phyloP scores from a whole-genome alignment of 2,329 filamentous ascomycete species.

The Curvularia verruculosa region DNA sequence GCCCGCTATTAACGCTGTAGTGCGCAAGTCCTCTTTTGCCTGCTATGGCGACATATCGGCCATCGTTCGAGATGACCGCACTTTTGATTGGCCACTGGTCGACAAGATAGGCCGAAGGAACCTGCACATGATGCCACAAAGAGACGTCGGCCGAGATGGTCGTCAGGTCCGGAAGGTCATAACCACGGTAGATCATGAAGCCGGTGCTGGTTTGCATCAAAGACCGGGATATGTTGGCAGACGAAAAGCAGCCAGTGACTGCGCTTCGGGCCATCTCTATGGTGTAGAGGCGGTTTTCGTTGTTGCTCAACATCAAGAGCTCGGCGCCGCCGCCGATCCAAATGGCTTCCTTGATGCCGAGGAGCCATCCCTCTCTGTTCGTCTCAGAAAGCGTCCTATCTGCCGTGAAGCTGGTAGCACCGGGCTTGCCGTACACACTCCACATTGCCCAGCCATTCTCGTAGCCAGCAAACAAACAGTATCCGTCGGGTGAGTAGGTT shows the following conservation, averaged over 20 bases:
- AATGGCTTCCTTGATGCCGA: conserved; percentile 74
- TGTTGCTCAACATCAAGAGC: conserved; percentile 73
- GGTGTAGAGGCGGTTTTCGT: conserved; percentile 80
- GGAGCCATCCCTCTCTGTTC: conserved; percentile 85
- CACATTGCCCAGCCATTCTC: conserved; percentile 92
- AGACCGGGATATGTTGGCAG: conserved; percentile 87
- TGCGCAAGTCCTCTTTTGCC: conserved; percentile 89
- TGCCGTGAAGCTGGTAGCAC: conserved; percentile 80
- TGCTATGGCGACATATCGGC: conserved; percentile 94
- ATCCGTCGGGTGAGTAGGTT: conserved; percentile 91
- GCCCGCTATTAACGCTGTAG: conserved; percentile 90
- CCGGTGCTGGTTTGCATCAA: conserved; percentile 86
- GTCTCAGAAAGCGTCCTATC: conserved; percentile 67
- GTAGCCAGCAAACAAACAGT: conserved; percentile 93
- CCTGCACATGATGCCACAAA: conserved; percentile 91
- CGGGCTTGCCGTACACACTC: conserved; percentile 95
- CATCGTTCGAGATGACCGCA: conserved; percentile 87
- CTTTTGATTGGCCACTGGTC: conserved; percentile 93
- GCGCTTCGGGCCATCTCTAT: conserved; percentile 94
- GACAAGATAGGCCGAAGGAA: conserved; percentile 82
- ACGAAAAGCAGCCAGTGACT: conserved; percentile 88
- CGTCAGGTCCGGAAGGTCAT: conserved; percentile 87
- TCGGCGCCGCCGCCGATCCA: conserved; percentile 92
- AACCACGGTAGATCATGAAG: conserved; percentile 90
- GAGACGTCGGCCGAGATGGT: conserved; percentile 91